Conservation (phyloP, 176 grass and related monocot genomes). For the Guadua angustifolia region DNA sequence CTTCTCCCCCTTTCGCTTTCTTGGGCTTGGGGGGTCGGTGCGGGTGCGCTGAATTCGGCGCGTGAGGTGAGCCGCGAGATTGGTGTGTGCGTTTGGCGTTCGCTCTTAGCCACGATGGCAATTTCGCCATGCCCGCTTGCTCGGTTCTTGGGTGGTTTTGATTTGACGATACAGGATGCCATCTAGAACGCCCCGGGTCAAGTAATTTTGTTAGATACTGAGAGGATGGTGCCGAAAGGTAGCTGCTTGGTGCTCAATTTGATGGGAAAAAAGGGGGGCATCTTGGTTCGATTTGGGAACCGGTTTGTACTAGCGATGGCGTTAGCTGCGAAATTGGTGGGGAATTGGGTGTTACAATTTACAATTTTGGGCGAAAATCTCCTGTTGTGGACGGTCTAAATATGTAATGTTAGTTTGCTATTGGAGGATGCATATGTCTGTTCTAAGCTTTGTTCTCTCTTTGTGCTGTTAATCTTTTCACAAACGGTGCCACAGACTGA, state of each 20-base stretch:
- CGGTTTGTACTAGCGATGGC: neutral
- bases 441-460: neutral
- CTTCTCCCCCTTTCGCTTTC: neutral
- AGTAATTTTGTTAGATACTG: neutral
- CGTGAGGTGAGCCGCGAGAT: neutral
- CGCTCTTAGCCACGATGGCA: neutral
- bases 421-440: neutral
- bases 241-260: neutral
- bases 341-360: neutral
- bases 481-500: neutral
- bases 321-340: neutral
- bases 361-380: neutral
- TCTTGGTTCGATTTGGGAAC: neutral
- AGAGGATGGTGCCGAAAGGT: neutral
- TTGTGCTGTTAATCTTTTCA: neutral
- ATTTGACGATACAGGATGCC: neutral
- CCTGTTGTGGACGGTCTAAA: neutral
- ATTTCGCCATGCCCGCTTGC: neutral
- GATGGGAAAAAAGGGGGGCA: neutral
- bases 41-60: neutral
- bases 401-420: neutral
- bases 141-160: neutral
- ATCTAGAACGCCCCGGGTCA: neutral
- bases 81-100: neutral
- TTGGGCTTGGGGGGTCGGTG: neutral